A percentile compares a stretch with the other conserved stretches of the same genome.
Evolutionary conservation across 2,329 filamentous ascomycete genomes (phyloP).

Genomic region (Aureobasidium leucospermi): DNA sequence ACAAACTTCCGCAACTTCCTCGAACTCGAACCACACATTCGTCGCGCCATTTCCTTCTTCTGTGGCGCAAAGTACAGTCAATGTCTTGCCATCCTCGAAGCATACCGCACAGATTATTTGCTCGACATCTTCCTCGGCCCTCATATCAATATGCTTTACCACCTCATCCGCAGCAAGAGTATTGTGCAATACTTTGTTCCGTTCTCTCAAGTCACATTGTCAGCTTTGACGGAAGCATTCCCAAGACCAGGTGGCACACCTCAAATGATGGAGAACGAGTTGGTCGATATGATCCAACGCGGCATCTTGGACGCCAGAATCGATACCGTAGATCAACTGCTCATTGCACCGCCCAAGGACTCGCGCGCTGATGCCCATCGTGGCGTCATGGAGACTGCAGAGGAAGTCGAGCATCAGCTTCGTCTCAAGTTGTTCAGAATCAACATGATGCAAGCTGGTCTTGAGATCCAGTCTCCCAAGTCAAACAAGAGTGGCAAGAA

Average conservation of each 20-base stretch:
- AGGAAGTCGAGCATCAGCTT: slow-evolving; percentile 66
- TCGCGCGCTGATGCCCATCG: slow-evolving; percentile 63
- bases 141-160: slow-evolving; percentile 64
- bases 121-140: slow-evolving; percentile 70
- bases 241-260: slow-evolving; percentile 43
- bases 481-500: slow-evolving; percentile 7
- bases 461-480: slow-evolving; percentile 46
- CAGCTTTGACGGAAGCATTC: slow-evolving; percentile 72
- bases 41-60: slow-evolving; percentile 83
- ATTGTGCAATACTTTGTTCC: slow-evolving; percentile 90
- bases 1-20: slow-evolving; percentile 75
- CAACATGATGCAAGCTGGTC: slow-evolving; percentile 64
- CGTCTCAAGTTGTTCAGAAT: slow-evolving; percentile 70
- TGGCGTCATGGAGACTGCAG: slow-evolving; percentile 59
- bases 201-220: slow-evolving; percentile 78
- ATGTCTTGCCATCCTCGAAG: slow-evolving; percentile 75
- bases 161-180: slow-evolving; percentile 75
- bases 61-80: slow-evolving; percentile 82
- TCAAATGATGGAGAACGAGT: slow-evolving; percentile 60
- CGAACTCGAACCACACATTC: slow-evolving; percentile 88
- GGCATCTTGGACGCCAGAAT: slow-evolving; percentile 70
- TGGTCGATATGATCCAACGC: slow-evolving; percentile 68
- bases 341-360: slow-evolving; percentile 64
- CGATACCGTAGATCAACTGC: slow-evolving; percentile 72
- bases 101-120: slow-evolving; percentile 77